Evolutionary conservation across 257 asterid species (phyloP).

Genomic region (Osmanthus fragrans): DNA sequence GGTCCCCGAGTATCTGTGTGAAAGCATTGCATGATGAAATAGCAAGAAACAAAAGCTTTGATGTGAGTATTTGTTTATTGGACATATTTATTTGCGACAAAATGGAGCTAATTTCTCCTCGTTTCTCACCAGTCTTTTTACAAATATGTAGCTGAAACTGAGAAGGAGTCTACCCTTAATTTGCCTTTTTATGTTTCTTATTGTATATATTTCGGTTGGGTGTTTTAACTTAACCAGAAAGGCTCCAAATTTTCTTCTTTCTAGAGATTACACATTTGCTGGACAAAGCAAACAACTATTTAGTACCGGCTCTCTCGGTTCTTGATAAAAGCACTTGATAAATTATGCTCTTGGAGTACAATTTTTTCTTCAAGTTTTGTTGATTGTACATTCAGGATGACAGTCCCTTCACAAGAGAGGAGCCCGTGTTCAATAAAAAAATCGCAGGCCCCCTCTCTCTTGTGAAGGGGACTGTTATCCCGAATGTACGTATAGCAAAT

Average conservation of each 20-base stretch:
- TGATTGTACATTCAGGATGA: too few species aligned
- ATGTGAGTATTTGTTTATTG: conserved; percentile 16
- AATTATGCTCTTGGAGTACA: conserved; percentile 16
- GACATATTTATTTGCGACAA: background rate
- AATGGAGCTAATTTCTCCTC: conserved; percentile 17
- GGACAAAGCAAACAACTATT: conserved; percentile 93
- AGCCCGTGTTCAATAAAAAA: too few species aligned
- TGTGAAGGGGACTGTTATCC: too few species aligned
- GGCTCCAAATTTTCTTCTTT: background rate
- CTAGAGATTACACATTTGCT: conserved; percentile 91
- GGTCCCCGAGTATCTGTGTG: conserved; percentile 89
- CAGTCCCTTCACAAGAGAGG: too few species aligned
- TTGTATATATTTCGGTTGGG: background rate
- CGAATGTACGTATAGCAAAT: too few species aligned
- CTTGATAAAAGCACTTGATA: conserved; percentile 85
- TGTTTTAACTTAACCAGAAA: background rate
- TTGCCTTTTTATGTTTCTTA: background rate
- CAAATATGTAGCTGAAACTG: conserved; percentile 86
- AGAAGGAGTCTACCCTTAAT: conserved; percentile 39
- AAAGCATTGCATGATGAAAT: conserved; percentile 95
- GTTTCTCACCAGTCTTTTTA: conserved; percentile 65
- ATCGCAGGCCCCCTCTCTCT: too few species aligned
- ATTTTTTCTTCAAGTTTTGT: background rate
- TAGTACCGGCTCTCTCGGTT: conserved; percentile 90
- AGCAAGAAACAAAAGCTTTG: conserved; percentile 98